phyloP scores from a whole-genome alignment of 2,329 filamentous ascomycete species.

The Microdochium nivale region DNA sequence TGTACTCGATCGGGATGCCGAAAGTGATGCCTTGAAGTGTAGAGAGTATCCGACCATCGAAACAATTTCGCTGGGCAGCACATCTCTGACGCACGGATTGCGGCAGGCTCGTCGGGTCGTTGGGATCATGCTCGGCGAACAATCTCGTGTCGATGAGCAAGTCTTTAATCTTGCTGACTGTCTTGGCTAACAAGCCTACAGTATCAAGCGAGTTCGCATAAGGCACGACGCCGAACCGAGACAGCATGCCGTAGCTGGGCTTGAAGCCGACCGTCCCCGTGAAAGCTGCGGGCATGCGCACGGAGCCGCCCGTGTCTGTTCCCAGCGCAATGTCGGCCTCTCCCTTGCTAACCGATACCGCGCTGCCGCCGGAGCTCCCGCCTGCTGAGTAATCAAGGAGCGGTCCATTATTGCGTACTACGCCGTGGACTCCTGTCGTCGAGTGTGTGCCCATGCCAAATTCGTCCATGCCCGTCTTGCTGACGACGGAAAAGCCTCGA shows the following conservation, averaged over 20 bases:
- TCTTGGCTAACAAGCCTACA: conserved; percentile 63
- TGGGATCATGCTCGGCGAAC: conserved; percentile 49
- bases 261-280: conserved; percentile 80
- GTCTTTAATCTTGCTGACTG: conserved; percentile 39
- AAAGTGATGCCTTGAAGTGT: conserved; percentile 32
- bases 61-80: conserved; percentile 17
- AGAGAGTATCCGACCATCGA: conserved; percentile 10
- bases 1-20: conserved; percentile 69
- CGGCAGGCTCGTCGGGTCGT: conserved; percentile 68
- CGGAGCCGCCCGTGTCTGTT: conserved; percentile 88
- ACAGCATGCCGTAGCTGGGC: conserved; percentile 82
- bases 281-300: conserved; percentile 81
- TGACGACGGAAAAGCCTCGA: conserved; percentile 55
- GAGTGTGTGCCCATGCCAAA: conserved; percentile 93
- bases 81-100: conserved; percentile 43
- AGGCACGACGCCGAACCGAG: conserved; percentile 76
- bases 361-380: conserved; percentile 90
- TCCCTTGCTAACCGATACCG: conserved; percentile 65
- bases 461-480: conserved; percentile 91
- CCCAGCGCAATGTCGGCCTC: conserved; percentile 61
- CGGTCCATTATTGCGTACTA: conserved; percentile 46
- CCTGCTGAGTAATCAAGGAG: conserved; percentile 51
- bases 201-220: conserved; percentile 93
- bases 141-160: conserved; percentile 42
- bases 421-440: conserved; percentile 56